Evolutionary conservation across 1,139 yeast genomes (phyloP).

Genomic region (Debaryomyces sp.): DNA sequence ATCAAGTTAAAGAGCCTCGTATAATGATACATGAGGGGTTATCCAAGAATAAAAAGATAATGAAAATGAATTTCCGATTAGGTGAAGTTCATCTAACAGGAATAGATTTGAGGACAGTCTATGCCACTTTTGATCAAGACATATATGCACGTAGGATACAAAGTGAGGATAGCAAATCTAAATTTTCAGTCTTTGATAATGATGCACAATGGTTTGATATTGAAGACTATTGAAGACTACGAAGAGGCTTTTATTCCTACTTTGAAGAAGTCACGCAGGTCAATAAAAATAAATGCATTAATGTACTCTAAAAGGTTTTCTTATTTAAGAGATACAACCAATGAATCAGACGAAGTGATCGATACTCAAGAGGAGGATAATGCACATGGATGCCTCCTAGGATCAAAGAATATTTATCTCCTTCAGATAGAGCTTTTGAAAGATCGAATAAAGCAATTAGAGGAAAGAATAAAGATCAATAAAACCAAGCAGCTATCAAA

Average conservation of each 20-base stretch:
- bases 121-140: slow-evolving; percentile 34
- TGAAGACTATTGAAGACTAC: slow-evolving; percentile 41
- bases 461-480: slow-evolving; percentile 20
- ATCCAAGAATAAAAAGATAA: slow-evolving; percentile 30
- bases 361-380: slow-evolving; percentile 29
- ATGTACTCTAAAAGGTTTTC: slow-evolving; percentile 41
- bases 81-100: slow-evolving; percentile 45
- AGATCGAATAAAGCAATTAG: slow-evolving; percentile 32
- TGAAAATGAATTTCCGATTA: slow-evolving; percentile 48
- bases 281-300: slow-evolving; percentile 35
- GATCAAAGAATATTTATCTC: slow-evolving; percentile 27
- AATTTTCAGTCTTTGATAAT: slow-evolving; percentile 32
- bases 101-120: slow-evolving; percentile 43
- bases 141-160: slow-evolving; percentile 20
- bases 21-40: slow-evolving; percentile 35
- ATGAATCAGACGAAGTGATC: slow-evolving; percentile 14
- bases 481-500: slow-evolving; percentile 14
- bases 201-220: slow-evolving; percentile 47
- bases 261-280: slow-evolving; percentile 23
- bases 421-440: slow-evolving; percentile 32
- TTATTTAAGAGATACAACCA: slow-evolving; percentile 40
- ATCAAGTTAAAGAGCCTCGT: slow-evolving; percentile 48
- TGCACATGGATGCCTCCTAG: slow-evolving; percentile 35
- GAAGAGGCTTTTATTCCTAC: slow-evolving; percentile 42
- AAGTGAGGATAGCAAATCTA: slow-evolving; percentile 14